Evolutionary conservation across 1,139 yeast species (phyloP).

Genomic region (Arxiozyma slooffiae): DNA sequence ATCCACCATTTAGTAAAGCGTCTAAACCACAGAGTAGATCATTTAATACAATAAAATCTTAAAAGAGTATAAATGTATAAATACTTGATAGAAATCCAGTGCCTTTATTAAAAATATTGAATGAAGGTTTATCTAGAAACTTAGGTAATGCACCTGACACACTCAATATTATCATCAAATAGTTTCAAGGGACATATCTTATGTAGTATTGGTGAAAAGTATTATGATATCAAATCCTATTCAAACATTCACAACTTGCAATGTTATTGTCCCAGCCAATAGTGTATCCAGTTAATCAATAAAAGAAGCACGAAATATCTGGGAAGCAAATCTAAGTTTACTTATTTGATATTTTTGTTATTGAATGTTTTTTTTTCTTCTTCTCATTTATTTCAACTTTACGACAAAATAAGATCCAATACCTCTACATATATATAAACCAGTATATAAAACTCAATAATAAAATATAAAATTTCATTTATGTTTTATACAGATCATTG

Average conservation of each 20-base stretch:
- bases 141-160: neutral
- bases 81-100: neutral
- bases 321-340: conserved; percentile 70
- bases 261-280: neutral
- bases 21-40: conserved; percentile 13
- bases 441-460: neutral
- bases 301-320: conserved; percentile 35
- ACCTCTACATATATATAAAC: neutral
- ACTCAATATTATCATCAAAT: neutral
- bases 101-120: conserved; percentile 1
- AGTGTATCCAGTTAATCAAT: neutral
- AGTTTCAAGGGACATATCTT: neutral
- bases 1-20: conserved; percentile 60
- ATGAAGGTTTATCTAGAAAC: conserved; percentile 1
- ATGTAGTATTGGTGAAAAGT: neutral
- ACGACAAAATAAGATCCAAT: neutral
- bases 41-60: conserved; percentile 16
- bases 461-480: neutral
- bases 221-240: neutral
- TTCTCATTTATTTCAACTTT: conserved; percentile 53
- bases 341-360: conserved; percentile 79
- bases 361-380: conserved; percentile 94
- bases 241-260: no score
- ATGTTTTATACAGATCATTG: no score
- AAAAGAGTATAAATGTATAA: neutral